phyloP scores from a whole-genome alignment of 306 rosid genomes.

The Lupinus albus region DNA sequence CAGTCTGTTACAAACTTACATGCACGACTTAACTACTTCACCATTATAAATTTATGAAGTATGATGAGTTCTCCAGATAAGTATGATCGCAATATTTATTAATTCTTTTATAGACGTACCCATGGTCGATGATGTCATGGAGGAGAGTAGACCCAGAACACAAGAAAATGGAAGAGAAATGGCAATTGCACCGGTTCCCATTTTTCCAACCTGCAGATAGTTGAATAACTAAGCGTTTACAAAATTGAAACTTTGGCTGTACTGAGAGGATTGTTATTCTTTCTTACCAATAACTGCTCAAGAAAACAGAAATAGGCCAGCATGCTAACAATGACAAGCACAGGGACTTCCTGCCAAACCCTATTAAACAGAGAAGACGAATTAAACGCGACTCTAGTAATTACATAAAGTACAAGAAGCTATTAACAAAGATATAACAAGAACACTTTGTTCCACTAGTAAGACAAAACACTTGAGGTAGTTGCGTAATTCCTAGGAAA shows the following conservation, averaged over 20 bases:
- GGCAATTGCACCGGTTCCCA: conserved; percentile 91
- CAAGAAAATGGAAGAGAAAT: conserved; percentile 98
- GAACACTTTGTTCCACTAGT: neutral
- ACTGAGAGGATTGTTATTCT: conserved; percentile 39
- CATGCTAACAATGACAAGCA: conserved; percentile 93
- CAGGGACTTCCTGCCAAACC: conserved; percentile 98
- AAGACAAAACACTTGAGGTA: neutral
- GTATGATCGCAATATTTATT: conserved; percentile 4
- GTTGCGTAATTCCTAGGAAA: conserved; percentile 19
- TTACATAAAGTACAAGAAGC: conserved; percentile 17
- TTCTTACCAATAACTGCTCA: conserved; percentile 95
- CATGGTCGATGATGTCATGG: conserved; percentile 96
- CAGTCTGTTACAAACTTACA: neutral
- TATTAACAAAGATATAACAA: conserved; percentile 7
- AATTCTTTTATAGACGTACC: conserved; percentile 58
- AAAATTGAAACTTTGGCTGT: conserved; percentile 29
- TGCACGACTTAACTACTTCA: neutral
- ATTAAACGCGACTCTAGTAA: conserved; percentile 21
- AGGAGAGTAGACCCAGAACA: conserved; percentile 90
- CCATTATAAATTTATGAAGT: neutral
- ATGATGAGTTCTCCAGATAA: conserved; percentile 26
- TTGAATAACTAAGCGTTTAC: conserved; percentile 34
- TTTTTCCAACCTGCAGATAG: conserved; percentile 68
- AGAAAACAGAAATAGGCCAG: conserved; percentile 98
- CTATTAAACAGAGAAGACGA: conserved; percentile 50